Evolutionary conservation across 345 rosid genomes (phyloP).

Genomic region (Eutrema japonicum): DNA sequence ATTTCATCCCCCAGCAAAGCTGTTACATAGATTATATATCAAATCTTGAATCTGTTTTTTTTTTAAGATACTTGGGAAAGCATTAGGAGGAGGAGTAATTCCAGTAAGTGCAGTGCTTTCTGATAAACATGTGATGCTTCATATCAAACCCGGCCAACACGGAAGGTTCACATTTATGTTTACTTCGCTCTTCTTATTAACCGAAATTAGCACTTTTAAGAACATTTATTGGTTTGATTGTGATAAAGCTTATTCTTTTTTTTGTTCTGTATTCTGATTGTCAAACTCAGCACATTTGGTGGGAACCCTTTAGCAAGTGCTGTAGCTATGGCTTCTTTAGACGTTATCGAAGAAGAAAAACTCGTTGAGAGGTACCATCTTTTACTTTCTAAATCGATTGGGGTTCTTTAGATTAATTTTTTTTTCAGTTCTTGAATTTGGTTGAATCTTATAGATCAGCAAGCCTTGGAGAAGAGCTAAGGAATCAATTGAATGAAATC

Average conservation of each 20-base stretch:
- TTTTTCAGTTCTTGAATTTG: neutral
- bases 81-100: slow-evolving; percentile 96
- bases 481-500: slow-evolving; percentile 57
- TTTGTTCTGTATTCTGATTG: neutral
- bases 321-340: slow-evolving; percentile 85
- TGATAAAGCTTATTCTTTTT: neutral
- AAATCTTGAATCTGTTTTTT: slow-evolving; percentile 4
- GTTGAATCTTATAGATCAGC: slow-evolving; percentile 55
- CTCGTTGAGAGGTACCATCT: slow-evolving; percentile 69
- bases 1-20: neutral
- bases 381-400: neutral
- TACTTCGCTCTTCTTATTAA: neutral
- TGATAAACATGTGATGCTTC: slow-evolving; percentile 88
- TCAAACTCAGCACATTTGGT: slow-evolving; percentile 76
- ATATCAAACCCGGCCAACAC: slow-evolving; percentile 94
- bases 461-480: slow-evolving; percentile 64
- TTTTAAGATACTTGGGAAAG: slow-evolving; percentile 85
- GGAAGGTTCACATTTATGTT: slow-evolving; percentile 61
- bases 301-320: slow-evolving; percentile 98
- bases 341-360: slow-evolving; percentile 74
- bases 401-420: neutral
- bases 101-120: slow-evolving; percentile 96
- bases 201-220: neutral
- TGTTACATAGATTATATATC: slow-evolving; percentile 17
- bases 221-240: slow-evolving; percentile 14